Conservation (phyloP, 2,329 filamentous ascomycete species). For the Cercospora sp. region DNA sequence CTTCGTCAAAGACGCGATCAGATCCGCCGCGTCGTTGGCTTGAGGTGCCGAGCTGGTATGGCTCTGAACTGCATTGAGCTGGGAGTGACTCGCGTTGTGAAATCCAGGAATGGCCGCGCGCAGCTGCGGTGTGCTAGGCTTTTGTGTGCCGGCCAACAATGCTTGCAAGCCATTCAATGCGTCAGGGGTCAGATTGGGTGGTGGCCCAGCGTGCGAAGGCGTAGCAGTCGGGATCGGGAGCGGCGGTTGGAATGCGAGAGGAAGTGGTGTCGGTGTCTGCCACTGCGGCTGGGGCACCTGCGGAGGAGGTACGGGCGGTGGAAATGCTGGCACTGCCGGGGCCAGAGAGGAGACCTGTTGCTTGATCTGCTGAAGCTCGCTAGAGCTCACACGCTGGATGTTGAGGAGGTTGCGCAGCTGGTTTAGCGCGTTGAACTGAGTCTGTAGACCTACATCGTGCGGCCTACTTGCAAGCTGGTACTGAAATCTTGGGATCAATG, state of each 20-base stretch:
- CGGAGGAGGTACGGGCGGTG: constrained; percentile 34
- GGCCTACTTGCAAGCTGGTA: constrained; percentile 73
- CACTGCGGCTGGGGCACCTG: constrained; percentile 35
- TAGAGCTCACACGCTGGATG: constrained; percentile 72
- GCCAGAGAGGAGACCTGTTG: constrained; percentile 78
- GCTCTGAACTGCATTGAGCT: constrained; percentile 36
- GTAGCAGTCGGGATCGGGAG: constrained; percentile 25
- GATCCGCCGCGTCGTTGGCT: constrained; percentile 28
- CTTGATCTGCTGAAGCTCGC: constrained; percentile 81
- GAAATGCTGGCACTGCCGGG: constrained; percentile 53
- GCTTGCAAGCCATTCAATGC: constrained; percentile 38
- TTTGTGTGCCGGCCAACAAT: constrained; percentile 38
- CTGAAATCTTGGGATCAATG: constrained; percentile 71
- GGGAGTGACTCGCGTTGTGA: constrained; percentile 34
- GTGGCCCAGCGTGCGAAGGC: constrained; percentile 23
- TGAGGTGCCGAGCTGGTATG: constrained; percentile 30
- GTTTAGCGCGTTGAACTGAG: constrained; percentile 78
- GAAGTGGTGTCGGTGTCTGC: constrained; percentile 32
- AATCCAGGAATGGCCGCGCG: constrained; percentile 36
- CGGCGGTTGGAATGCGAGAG: constrained; percentile 36
- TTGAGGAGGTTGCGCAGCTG: constrained; percentile 80
- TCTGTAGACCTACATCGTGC: constrained; percentile 72
- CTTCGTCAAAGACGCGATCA: constrained; percentile 36
- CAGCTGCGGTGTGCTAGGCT: constrained; percentile 41
- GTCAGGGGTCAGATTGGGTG: constrained; percentile 33